Conservation (phyloP, 192 early-diverging fungal species). For the Radiomyces spectabilis region DNA sequence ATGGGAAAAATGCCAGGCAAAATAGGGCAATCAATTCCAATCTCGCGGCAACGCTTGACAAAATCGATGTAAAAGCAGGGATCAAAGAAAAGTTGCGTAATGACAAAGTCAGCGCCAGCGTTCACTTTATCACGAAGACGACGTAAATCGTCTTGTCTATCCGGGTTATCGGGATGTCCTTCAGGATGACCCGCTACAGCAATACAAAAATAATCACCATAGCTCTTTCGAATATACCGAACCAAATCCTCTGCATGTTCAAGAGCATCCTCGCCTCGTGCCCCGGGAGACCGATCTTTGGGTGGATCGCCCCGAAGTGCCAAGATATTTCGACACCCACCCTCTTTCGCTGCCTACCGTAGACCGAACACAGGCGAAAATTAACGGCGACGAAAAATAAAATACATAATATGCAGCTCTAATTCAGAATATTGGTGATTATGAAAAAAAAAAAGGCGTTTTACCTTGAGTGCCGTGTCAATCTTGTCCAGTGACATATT, state of each 20-base stretch:
- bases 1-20: conserved; percentile 93
- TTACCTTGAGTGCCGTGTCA: conserved; percentile 68
- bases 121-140: conserved; percentile 80
- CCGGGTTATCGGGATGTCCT: conserved; percentile 76
- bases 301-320: conserved; percentile 95
- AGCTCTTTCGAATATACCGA: conserved; percentile 74
- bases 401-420: not conserved
- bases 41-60: conserved; percentile 57
- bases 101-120: conserved; percentile 89
- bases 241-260: conserved; percentile 83
- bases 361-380: not conserved
- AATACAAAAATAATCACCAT: conserved; percentile 95
- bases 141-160: conserved; percentile 63
- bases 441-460: not conserved
- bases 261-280: conserved; percentile 70
- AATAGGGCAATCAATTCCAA: conserved; percentile 69
- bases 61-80: conserved; percentile 70
- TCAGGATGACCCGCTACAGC: conserved; percentile 97
- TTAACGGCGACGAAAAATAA: not conserved
- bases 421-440: not conserved
- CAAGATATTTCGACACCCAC: conserved; percentile 89
- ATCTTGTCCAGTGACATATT: conserved; percentile 91
- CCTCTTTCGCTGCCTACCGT: conserved; percentile 63
- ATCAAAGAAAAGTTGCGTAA: conserved; percentile 95
- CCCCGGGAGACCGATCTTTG: conserved; percentile 72